A percentile compares a stretch with the other conserved stretches of the same genome.
Evolutionary conservation across 106 monocot species (phyloP).

Genomic region (Dendrobium chrysotoxum): DNA sequence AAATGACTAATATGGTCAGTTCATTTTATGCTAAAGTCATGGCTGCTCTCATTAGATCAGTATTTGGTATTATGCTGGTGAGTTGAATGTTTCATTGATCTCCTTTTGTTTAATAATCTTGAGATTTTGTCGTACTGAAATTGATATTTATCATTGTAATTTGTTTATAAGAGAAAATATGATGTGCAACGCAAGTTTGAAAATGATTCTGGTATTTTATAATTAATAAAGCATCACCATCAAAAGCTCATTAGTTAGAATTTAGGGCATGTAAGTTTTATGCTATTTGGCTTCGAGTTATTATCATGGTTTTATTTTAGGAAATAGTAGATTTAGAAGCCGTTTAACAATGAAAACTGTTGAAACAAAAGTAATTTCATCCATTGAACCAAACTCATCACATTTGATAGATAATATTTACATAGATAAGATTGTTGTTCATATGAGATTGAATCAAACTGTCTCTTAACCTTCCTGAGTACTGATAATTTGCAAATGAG

Average conservation of each 20-base stretch:
- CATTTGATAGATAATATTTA: no score
- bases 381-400: no score
- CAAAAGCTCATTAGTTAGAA: background rate
- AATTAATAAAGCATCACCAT: background rate
- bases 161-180: background rate
- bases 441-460: no score
- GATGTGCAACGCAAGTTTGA: background rate
- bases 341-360: no score
- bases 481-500: conserved; percentile 47
- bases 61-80: conserved; percentile 60
- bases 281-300: no score
- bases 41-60: conserved; percentile 47
- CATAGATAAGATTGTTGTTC: no score
- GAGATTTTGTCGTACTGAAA: no score
- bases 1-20: conserved; percentile 40
- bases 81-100: background rate
- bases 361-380: no score
- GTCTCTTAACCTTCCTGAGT: background rate
- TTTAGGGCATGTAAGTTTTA: no score
- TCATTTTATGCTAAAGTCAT: conserved; percentile 37
- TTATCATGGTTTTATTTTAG: no score
- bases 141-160: background rate
- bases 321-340: no score
- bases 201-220: background rate
- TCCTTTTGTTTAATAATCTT: no score